Base-by-base conservation (phyloP, 2,329 filamentous ascomycete genomes). In the Metarhizium humberi region DNA sequence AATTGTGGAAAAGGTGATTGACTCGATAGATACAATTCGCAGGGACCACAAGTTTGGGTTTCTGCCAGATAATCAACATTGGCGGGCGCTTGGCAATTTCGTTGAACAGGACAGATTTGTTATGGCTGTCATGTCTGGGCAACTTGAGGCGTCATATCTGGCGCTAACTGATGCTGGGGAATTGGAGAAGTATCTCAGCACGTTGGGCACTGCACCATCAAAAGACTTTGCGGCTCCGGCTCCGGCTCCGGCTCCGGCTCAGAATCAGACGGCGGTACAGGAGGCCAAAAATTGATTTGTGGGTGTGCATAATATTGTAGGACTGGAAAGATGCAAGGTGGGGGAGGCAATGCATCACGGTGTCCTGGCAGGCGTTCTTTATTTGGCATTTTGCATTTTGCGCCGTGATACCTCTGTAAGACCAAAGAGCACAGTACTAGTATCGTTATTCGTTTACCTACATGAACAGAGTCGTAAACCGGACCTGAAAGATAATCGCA, bases 61-160 rank as follows among this genome's bases (percentile, higher is more conserved):
- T 52, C 54, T 71, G 4, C 63, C 61, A 2, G 69, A 74, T 53
- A 61, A 63, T n/a, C 56, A 60, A 7, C 72, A 67, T 30, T 74
- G 72, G 72, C 66, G 63, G n/a, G 56, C 61, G 10, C 62, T 74
- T 0, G 50, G 58, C 18, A 58, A 60, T 13, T 52, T 71, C 8
- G 57, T 67, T 4, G 54, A 50, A 1, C 56, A 66, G 10, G 56
- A 66, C 4, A 64, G 66, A 16, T 69, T 75, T 57, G 64, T 66
- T 18, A 58, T 64, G 4, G 67, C 66, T 1, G 55, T 70, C 2
- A 55, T 67, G 8, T 60, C 61, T 1, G 67, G 67, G 0, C 54
- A 59, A 3, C 55, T 71, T 2, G 58, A 61, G 3, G 57, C 68
- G 0, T 43, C 57, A 0, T 69, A 61, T 50, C 57, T 73, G 14